These are phyloP conservation scores for Phytophthora pluvialis DNA, from an alignment of 352 stramenopile genomes.

Conservation along the genomic window DNA sequence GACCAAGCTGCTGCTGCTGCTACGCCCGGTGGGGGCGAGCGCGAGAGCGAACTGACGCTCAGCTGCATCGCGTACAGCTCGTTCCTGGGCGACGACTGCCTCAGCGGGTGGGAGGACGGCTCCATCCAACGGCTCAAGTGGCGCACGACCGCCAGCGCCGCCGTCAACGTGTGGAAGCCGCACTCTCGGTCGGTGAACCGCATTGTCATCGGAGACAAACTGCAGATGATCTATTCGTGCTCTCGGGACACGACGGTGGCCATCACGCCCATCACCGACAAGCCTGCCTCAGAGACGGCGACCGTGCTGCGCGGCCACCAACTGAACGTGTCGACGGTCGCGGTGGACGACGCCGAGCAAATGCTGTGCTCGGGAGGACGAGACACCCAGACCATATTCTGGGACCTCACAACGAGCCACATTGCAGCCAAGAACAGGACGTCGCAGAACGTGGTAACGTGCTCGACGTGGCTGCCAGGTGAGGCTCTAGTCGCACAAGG, in stretches of 20 bases:
- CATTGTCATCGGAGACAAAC: constrained; percentile 49
- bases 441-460: constrained; percentile 88
- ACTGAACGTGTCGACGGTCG: constrained; percentile 76
- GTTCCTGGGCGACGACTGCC: constrained; percentile 38
- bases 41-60: constrained; percentile 46
- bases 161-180: constrained; percentile 50
- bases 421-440: constrained; percentile 69
- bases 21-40: constrained; percentile 1
- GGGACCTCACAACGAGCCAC: constrained; percentile 64
- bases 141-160: constrained; percentile 7
- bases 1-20: constrained; percentile 19
- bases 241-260: constrained; percentile 79
- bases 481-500: constrained; percentile 74
- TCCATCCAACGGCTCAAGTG: constrained; percentile 57
- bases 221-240: constrained; percentile 70
- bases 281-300: constrained; percentile 29
- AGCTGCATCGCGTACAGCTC: constrained; percentile 57
- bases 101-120: constrained; percentile 80
- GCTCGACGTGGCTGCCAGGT: constrained; percentile 75
- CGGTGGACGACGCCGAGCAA: constrained; percentile 56
- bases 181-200: constrained; percentile 72
- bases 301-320: constrained; percentile 53
- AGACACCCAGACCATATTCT: constrained; percentile 86
- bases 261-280: constrained; percentile 40
- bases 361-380: constrained; percentile 77